Base-by-base conservation (phyloP, 2,329 filamentous ascomycete species). In the Triangularia verruculosa region DNA sequence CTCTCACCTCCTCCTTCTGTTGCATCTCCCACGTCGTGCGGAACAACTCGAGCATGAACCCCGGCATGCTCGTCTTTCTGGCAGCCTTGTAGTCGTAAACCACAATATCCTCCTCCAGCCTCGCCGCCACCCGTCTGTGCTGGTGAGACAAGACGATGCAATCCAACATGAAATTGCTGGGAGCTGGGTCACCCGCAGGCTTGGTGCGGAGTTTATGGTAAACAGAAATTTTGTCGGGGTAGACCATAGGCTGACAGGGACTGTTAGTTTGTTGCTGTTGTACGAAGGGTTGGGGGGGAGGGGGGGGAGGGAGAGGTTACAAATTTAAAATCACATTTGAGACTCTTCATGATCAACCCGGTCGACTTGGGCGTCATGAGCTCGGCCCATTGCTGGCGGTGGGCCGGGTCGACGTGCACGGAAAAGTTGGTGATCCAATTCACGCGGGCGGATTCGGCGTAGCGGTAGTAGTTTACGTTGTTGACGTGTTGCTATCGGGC, bases 201-300 rank as follows among this genome's bases (percentile, higher is more conserved):
- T 87, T 89, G 24, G 77, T 74, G 2, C 82, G 78, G 12, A 97
- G 83, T 74, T 89, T 93, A 77, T 97, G 92, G 70, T 94, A 89
- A 20, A 95, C 91, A 0, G 90, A 92, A 66, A 96, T 86, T 57
- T 85, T 84, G 75, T 97, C 93, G 0, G 93, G 93, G 75, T 86
- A 96, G 32, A 83, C 89, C 85, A 97, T 89, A 15, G 93, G 92
- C 90, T n/a, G n/a, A n/a, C n/a, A n/a, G n/a, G n/a, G n/a, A n/a
- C n/a, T n/a, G n/a, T n/a, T n/a, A n/a, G n/a, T n/a, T n/a, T n/a
- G n/a, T n/a, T n/a, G n/a, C n/a, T n/a, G n/a, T n/a, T n/a, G n/a
- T n/a, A n/a, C n/a, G n/a, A n/a, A n/a, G n/a, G 24, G 17, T 34
- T 34, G 28, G 30, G 22, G 20, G 13, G 13, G 20, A 81, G n/a